Conservation (phyloP, 2,329 filamentous ascomycete species). For the Neonectria punicea region DNA sequence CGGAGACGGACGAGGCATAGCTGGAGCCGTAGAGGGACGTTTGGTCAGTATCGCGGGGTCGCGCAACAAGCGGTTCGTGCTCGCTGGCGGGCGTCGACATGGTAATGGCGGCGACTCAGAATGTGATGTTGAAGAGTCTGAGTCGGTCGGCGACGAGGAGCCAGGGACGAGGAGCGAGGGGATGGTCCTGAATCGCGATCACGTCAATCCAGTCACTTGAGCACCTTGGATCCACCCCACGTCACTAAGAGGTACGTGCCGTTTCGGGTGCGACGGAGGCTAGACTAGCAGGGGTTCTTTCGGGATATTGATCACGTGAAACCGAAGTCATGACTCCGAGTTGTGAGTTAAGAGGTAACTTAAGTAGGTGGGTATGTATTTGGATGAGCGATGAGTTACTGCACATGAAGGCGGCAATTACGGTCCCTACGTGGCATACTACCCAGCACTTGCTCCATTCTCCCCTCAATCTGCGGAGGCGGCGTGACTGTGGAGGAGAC, state of each 20-base stretch:
- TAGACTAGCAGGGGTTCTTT: neutral
- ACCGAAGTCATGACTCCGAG: too few relatives aligned
- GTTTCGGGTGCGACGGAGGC: neutral
- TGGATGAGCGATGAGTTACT: too few relatives aligned
- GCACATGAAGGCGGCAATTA: too few relatives aligned
- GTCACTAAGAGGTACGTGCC: conserved; percentile 27
- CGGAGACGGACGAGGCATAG: conserved; percentile 38
- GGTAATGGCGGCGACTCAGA: neutral
- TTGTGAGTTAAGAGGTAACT: too few relatives aligned
- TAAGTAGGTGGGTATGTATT: too few relatives aligned
- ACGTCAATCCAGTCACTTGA: conserved; percentile 29
- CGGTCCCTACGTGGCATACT: too few relatives aligned
- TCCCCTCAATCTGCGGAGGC: neutral
- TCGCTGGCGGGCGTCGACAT: conserved; percentile 37
- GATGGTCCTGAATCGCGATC: conserved; percentile 18
- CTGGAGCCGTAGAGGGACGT: conserved; percentile 36
- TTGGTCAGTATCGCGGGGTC: conserved; percentile 37
- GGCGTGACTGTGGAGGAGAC: neutral
- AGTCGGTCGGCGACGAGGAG: neutral
- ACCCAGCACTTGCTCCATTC: too few relatives aligned
- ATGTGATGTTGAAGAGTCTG: conserved; percentile 1
- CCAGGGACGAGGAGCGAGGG: neutral
- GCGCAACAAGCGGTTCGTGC: conserved; percentile 31
- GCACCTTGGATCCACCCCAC: conserved; percentile 31
- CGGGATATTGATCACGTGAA: neutral